These are phyloP conservation scores for Selaginella moellendorffii DNA, from an alignment of 75 land plant species.

Conservation along the genomic window DNA sequence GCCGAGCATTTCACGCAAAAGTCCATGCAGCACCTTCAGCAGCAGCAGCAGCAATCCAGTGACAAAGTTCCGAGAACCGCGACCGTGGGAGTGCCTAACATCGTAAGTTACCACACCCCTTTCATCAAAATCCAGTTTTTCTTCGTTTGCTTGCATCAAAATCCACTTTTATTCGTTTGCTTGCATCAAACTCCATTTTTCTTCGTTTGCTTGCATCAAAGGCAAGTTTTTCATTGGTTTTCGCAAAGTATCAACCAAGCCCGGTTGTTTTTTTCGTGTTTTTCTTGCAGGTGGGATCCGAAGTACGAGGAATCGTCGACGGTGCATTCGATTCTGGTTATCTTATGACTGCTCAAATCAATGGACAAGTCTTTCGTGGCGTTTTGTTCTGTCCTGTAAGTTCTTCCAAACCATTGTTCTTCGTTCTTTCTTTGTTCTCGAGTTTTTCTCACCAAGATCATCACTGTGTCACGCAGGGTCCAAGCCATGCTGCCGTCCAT, in stretches of 20 bases:
- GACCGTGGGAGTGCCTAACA: no score
- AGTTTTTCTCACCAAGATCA: no score
- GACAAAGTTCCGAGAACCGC: background rate
- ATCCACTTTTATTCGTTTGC: no score
- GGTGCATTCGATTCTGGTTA: conserved; percentile 3
- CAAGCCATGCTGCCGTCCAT: background rate
- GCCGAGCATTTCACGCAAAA: no score
- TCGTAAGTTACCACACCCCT: no score
- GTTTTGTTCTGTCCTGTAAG: conserved; percentile 6
- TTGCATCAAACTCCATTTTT: no score
- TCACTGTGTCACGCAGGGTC: no score
- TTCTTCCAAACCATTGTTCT: background rate
- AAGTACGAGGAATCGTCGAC: conserved; percentile 4
- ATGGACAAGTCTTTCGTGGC: conserved; percentile 2
- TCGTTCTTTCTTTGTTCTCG: background rate
- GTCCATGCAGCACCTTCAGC: background rate
- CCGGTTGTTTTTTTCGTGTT: no score
- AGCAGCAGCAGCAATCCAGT: background rate
- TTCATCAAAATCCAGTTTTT: no score
- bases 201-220: background rate
- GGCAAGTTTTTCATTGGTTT: background rate
- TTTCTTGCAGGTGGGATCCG: conserved; percentile 1
- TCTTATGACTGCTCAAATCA: conserved; percentile 9
- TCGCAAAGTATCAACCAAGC: no score
- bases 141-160: no score